phyloP scores from a whole-genome alignment of 305 asterid species.

The Fraxinus platypoda region DNA sequence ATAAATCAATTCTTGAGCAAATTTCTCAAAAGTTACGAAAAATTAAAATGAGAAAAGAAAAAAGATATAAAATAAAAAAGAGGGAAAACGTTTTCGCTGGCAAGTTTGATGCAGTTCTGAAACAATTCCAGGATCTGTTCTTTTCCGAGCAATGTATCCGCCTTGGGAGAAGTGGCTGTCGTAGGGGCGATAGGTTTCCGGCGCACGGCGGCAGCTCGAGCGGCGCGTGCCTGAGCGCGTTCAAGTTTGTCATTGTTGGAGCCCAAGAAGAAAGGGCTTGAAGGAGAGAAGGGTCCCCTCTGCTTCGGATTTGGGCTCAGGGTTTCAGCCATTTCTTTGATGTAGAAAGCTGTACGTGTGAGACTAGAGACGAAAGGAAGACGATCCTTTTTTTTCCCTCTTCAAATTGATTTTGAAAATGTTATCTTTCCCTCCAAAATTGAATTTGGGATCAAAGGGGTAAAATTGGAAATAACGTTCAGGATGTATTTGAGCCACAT shows the following conservation, averaged over 20 bases:
- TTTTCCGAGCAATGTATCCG: conserved; percentile 61
- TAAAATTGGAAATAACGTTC: not conserved
- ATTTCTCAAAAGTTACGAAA: not conserved
- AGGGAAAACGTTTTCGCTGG: conserved; percentile 81
- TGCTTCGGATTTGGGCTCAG: conserved; percentile 71
- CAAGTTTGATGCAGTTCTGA: conserved; percentile 93
- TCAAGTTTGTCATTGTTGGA: conserved; percentile 90
- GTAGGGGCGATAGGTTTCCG: conserved; percentile 50
- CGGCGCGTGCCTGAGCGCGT: conserved; percentile 96
- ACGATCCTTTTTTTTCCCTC: not conserved
- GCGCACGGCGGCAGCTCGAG: conserved; percentile 85
- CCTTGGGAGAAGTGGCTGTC: conserved; percentile 29
- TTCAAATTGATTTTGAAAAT: not conserved
- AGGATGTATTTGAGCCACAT: no score
- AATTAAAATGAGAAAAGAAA: not conserved
- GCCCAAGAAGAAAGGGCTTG: conserved; percentile 71
- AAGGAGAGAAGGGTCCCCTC: conserved; percentile 71
- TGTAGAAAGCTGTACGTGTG: not conserved
- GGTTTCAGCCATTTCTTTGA: conserved; percentile 58
- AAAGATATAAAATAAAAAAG: not conserved
- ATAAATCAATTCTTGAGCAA: not conserved
- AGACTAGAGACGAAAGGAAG: not conserved
- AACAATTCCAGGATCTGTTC: conserved; percentile 80
- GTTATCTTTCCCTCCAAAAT: not conserved
- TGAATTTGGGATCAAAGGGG: not conserved